These are phyloP conservation scores for Annulohypoxylon bovei DNA, from an alignment of 495 filamentous ascomycete genomes.

Conservation along the genomic window DNA sequence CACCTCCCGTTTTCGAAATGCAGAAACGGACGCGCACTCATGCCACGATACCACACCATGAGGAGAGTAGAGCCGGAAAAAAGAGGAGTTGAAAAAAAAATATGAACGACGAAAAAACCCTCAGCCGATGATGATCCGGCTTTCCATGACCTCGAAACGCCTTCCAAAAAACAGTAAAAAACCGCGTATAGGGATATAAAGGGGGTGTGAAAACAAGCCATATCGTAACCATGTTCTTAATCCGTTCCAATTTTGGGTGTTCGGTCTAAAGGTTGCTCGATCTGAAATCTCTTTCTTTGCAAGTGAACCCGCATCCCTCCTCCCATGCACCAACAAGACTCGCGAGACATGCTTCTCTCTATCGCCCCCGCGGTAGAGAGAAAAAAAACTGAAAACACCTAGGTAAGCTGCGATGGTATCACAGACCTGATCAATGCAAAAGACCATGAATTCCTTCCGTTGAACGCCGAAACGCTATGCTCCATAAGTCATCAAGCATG, in stretches of 20 bases:
- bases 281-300: conserved; percentile 38
- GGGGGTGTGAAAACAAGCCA: neutral
- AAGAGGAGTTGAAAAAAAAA: neutral
- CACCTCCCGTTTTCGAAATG: conserved; percentile 18
- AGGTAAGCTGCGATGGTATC: neutral
- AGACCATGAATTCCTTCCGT: conserved; percentile 29
- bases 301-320: conserved; percentile 23
- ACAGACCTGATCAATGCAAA: conserved; percentile 34
- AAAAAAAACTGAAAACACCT: conserved; percentile 18
- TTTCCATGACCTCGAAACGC: conserved; percentile 31
- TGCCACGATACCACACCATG: conserved; percentile 13
- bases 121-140: neutral
- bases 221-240: conserved; percentile 30
- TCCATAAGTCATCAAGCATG: conserved; percentile 36
- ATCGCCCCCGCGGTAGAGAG: neutral
- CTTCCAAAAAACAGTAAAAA: conserved; percentile 11
- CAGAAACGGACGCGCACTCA: conserved; percentile 19
- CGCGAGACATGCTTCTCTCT: conserved; percentile 5
- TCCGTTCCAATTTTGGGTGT: conserved; percentile 30
- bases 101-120: conserved; percentile 9
- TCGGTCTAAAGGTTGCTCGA: conserved; percentile 39
- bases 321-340: conserved; percentile 10
- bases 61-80: conserved; percentile 14
- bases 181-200: conserved; percentile 17
- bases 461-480: conserved; percentile 46